phyloP scores from a whole-genome alignment of 2,329 filamentous ascomycete species.

The Trichoderma lentiforme region DNA sequence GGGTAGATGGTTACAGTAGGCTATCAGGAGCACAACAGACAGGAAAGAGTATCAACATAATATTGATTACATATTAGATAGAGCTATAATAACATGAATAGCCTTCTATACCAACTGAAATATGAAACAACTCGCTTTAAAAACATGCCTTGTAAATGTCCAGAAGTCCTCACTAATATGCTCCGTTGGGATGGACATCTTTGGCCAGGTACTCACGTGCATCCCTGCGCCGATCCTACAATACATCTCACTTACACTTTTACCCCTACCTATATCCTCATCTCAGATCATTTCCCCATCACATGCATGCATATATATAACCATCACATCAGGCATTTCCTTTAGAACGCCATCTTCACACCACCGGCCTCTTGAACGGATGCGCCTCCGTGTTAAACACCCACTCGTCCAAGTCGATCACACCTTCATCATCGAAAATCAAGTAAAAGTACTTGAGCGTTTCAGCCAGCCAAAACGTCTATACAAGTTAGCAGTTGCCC shows the following conservation, averaged over 20 bases:
- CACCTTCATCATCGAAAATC: slow-evolving; percentile 61
- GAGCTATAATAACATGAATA: not conserved
- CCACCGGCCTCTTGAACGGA: slow-evolving; percentile 38
- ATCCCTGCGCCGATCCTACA: not conserved
- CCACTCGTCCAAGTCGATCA: slow-evolving; percentile 67
- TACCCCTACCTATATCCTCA: not conserved
- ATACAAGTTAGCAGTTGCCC: not conserved
- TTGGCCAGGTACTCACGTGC: not conserved
- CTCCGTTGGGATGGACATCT: not conserved
- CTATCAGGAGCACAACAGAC: not conserved
- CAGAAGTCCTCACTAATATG: not conserved
- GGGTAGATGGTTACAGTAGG: not conserved
- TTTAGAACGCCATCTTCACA: not conserved
- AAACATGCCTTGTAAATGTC: not conserved
- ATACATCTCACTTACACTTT: not conserved
- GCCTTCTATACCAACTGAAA: not conserved
- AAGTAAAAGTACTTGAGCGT: slow-evolving; percentile 77
- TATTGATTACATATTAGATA: not conserved
- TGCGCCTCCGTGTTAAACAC: slow-evolving; percentile 61
- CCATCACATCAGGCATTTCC: not conserved
- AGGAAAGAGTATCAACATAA: not conserved
- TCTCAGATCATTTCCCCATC: not conserved
- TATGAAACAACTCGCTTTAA: not conserved
- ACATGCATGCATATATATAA: not conserved
- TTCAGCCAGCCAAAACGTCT: slow-evolving; percentile 71